Conservation (phyloP, 2,329 filamentous ascomycete genomes). For the Pseudogymnoascus sp. region DNA sequence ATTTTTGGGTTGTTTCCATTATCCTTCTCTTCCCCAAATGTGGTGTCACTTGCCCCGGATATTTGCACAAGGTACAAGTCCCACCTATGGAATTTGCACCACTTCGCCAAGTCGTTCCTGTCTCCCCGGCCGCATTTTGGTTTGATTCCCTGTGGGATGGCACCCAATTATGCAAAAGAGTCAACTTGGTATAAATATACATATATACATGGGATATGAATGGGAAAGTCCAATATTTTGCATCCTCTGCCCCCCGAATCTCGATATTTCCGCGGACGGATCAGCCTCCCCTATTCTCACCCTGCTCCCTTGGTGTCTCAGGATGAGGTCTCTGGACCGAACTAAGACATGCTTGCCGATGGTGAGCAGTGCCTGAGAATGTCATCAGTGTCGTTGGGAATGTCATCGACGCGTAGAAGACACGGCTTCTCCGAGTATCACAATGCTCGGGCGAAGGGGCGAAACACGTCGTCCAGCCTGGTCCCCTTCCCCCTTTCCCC, state of each 20-base stretch:
- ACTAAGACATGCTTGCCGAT: not conserved
- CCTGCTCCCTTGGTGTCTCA: not conserved
- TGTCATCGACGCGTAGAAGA: not conserved
- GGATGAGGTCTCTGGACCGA: not conserved
- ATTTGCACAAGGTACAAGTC: not conserved
- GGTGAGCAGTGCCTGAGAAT: not conserved
- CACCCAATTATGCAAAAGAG: not conserved
- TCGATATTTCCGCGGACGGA: not conserved
- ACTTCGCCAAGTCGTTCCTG: not conserved
- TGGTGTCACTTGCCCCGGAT: slow-evolving; percentile 4
- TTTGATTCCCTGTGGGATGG: not conserved
- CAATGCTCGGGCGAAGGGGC: not conserved
- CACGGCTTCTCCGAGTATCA: not conserved
- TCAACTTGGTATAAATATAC: not conserved
- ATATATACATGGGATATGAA: not conserved
- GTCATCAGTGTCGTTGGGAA: not conserved
- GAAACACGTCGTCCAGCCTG: not conserved
- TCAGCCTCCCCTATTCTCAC: not conserved
- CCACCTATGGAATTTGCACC: not conserved
- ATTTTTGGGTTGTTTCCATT: slow-evolving; percentile 1
- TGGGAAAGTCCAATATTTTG: not conserved
- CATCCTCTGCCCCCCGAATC: not conserved
- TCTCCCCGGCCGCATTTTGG: not conserved
- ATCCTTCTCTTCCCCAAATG: slow-evolving; percentile 5
- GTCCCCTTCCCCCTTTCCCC: not conserved